phyloP scores from a whole-genome alignment of 257 asterid genomes.

The Ophiorrhiza pumila region DNA sequence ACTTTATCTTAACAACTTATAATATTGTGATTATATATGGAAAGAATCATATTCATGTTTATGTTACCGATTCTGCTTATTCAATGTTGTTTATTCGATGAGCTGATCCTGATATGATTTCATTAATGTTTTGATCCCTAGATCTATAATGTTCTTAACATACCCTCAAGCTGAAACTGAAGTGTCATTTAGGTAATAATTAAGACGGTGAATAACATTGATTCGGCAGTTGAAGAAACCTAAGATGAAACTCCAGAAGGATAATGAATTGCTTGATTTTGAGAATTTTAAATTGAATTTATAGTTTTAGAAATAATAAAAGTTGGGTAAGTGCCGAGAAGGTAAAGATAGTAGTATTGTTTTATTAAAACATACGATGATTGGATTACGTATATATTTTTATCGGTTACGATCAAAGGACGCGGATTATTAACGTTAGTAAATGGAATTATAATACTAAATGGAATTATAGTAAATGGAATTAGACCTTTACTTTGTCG shows the following conservation, averaged over 20 bases:
- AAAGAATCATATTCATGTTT: slow-evolving; percentile 1
- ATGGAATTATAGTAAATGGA: neutral
- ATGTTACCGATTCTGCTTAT: slow-evolving; percentile 4
- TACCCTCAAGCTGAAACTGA: neutral
- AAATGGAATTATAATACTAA: too few relatives aligned
- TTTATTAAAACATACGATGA: neutral
- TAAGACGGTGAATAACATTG: neutral
- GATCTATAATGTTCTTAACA: neutral
- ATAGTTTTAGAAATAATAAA: too few relatives aligned
- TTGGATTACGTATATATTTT: neutral
- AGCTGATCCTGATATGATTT: neutral
- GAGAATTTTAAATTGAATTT: too few relatives aligned
- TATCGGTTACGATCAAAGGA: slow-evolving; percentile 11
- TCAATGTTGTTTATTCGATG: too few relatives aligned
- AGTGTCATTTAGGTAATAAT: neutral
- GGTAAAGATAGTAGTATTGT: slow-evolving; percentile 1
- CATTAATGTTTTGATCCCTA: neutral
- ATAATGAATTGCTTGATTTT: too few relatives aligned
- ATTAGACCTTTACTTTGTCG: too few relatives aligned
- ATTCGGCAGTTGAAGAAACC: too few relatives aligned
- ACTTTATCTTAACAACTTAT: neutral
- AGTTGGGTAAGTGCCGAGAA: too few relatives aligned
- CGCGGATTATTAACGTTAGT: neutral
- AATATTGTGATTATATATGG: neutral
- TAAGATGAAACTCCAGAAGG: too few relatives aligned